Percentiles rank a stretch among this genome's conserved stretches.
These are phyloP conservation scores for Tylopilus plumbeoviolaceoides DNA, from an alignment of 768 basidiomycete species.

Conservation along the genomic window DNA sequence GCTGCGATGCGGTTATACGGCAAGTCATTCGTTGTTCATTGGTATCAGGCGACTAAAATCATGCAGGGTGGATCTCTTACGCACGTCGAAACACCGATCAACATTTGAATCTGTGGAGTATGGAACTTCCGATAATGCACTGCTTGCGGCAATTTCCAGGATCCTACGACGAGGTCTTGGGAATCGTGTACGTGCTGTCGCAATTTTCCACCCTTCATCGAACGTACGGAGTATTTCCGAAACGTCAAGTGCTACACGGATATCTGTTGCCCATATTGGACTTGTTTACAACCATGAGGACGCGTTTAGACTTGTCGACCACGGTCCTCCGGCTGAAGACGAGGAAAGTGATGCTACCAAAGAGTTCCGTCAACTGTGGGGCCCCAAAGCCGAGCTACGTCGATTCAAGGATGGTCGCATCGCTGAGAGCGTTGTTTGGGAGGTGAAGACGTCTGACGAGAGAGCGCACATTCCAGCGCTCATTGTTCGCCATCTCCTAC, in stretches of 20 bases:
- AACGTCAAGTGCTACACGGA: slow-evolving; percentile 47
- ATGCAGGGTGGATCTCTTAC: slow-evolving; percentile 45
- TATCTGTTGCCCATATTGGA: slow-evolving; percentile 61
- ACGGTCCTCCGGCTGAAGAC: slow-evolving; percentile 78
- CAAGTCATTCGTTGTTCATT: slow-evolving; percentile 26
- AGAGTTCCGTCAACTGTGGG: slow-evolving; percentile 86
- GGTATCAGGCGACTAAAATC: slow-evolving; percentile 1
- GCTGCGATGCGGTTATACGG: slow-evolving; percentile 75
- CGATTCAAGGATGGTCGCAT: slow-evolving; percentile 97
- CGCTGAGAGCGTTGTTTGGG: slow-evolving; percentile 94
- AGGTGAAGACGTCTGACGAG: slow-evolving; percentile 75
- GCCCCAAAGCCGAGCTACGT: slow-evolving; percentile 84
- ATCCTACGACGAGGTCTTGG: slow-evolving; percentile 66
- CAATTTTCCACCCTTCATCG: slow-evolving; percentile 53
- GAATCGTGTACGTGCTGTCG: slow-evolving; percentile 61
- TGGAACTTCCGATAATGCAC: slow-evolving; percentile 55
- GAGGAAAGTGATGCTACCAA: slow-evolving; percentile 45
- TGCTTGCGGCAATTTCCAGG: slow-evolving; percentile 49
- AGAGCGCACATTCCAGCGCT: slow-evolving; percentile 70
- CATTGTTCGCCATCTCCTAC: slow-evolving; percentile 72
- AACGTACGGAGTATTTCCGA: slow-evolving; percentile 47
- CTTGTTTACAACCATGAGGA: slow-evolving; percentile 67
- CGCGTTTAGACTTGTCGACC: slow-evolving; percentile 85
- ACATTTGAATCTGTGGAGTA: slow-evolving; percentile 43
- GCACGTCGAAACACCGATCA: slow-evolving; percentile 39